Base-by-base conservation (phyloP, 2,329 filamentous ascomycete species). In the Cercospora berteroae region DNA sequence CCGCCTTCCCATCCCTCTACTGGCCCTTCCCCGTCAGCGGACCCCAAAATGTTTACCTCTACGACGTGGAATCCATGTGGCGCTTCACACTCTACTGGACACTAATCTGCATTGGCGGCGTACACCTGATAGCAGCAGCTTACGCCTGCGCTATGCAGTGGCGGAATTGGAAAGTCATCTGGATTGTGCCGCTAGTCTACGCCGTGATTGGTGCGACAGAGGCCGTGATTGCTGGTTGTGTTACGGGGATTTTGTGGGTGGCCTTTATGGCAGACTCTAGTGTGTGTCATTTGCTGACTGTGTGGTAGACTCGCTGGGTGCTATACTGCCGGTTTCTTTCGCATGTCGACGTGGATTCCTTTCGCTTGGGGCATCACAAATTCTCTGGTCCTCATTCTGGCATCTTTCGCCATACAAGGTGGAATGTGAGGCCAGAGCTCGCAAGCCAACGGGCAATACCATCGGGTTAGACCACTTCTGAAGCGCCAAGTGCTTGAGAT, bases 301-400 rank as follows among this genome's bases (percentile, higher is more conserved):
- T 1, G 8, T 9, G 25, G 23, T 56, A 94, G 91, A 59, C 82
- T 96, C 20, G 92, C 91, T 12, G 91, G 90, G 8, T 87, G 94
- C 39, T 97, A 96, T 77, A 87, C 88, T 73, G 87, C 90, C 2
- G 94, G 93, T 52, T 92, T 90, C 79, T 96, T 94, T 77, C 85
- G 89, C 74, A 95, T 97, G 93, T 94, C 93, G 56, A 97, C 94
- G 0, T 97, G 93, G 93, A 91, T 96, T 61, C 94, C 94, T 0
- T 90, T 95, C 75, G 86, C 94, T 23, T 97, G 94, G 94, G 92
- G 88, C 0, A 85, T 92, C 76, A 90, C 94, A 78, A 96, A 93
- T 77, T 89, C 94, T 9, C 79, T 97, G 57, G 86, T 96, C 31
- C 82, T 97, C 56, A 88, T 97, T 60, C 83, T 96, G 69, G 95